Evolutionary conservation across 345 rosid genomes (phyloP).

Genomic region (Camelina neglecta): DNA sequence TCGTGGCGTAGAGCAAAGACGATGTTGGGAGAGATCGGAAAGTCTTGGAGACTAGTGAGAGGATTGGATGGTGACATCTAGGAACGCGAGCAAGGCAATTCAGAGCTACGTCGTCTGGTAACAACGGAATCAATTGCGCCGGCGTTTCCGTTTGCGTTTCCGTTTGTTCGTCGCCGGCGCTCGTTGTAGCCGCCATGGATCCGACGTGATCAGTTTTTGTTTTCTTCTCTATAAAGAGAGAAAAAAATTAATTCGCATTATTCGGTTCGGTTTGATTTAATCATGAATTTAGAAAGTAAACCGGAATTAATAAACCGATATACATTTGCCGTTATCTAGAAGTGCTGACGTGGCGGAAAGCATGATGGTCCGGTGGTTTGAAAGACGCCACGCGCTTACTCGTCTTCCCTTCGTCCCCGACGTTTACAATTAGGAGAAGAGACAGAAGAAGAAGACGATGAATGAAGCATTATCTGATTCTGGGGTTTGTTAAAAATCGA

Average conservation of each 20-base stretch:
- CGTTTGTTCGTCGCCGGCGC: slow-evolving; percentile 33
- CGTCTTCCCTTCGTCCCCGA: slow-evolving; percentile 34
- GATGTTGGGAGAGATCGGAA: slow-evolving; percentile 65
- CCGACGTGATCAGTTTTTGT: not conserved
- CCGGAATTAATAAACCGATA: slow-evolving; percentile 15
- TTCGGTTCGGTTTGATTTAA: not conserved
- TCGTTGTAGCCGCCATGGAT: slow-evolving; percentile 40
- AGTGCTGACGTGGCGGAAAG: slow-evolving; percentile 39
- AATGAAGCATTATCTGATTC: slow-evolving; percentile 20
- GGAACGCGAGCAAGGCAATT: slow-evolving; percentile 74
- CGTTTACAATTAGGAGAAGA: slow-evolving; percentile 19
- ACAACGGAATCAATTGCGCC: slow-evolving; percentile 31
- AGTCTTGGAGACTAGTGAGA: slow-evolving; percentile 69
- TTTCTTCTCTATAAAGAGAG: not conserved
- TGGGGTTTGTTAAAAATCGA: slow-evolving; percentile 1
- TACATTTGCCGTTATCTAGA: slow-evolving; percentile 19
- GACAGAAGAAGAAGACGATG: slow-evolving; percentile 19
- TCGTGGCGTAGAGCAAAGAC: slow-evolving; percentile 59
- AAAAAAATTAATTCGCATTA: no score
- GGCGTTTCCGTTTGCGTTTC: slow-evolving; percentile 13
- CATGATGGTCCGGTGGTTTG: slow-evolving; percentile 26
- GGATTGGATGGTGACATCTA: slow-evolving; percentile 60
- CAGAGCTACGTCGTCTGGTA: slow-evolving; percentile 69
- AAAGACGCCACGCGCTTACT: slow-evolving; percentile 40
- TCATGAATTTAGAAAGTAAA: not conserved